Evolutionary conservation across 306 rosid genomes (phyloP).

Genomic region (Acacia crassicarpa): DNA sequence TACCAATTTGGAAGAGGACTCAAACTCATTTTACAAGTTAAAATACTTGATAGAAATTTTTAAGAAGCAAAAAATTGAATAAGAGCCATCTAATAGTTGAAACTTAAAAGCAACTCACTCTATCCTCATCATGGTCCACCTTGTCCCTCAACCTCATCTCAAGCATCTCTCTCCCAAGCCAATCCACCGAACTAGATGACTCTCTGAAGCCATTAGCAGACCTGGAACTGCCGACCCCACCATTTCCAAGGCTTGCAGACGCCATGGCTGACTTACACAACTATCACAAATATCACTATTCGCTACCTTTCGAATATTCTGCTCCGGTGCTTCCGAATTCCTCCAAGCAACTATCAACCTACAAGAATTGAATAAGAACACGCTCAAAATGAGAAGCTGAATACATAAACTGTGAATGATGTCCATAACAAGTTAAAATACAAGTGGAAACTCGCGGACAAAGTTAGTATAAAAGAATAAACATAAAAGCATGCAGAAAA

Average conservation of each 20-base stretch:
- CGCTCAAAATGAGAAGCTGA: neutral
- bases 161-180: constrained; percentile 99
- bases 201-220: constrained; percentile 76
- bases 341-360: constrained; percentile 42
- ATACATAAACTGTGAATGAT: neutral
- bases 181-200: constrained; percentile 87
- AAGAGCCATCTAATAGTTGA: neutral
- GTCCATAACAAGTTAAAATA: constrained; percentile 1
- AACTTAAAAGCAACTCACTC: constrained; percentile 45
- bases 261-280: constrained; percentile 53
- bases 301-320: constrained; percentile 23
- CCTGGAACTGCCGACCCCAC: constrained; percentile 93
- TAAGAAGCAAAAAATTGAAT: constrained; percentile 10
- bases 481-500: neutral
- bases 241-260: constrained; percentile 85
- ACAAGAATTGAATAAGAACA: constrained; percentile 21
- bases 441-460: neutral
- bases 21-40: neutral
- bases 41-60: constrained; percentile 12
- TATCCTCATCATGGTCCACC: constrained; percentile 58
- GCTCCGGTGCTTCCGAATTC: constrained; percentile 32
- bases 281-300: constrained; percentile 28
- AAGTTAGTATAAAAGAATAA: neutral
- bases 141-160: constrained; percentile 83
- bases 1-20: neutral